Evolutionary conservation across 805 yeast genomes (phyloP), one percentile per base, ranked within the genome.

Genomic region (Saccharomyces cerevisiae): DNA sequence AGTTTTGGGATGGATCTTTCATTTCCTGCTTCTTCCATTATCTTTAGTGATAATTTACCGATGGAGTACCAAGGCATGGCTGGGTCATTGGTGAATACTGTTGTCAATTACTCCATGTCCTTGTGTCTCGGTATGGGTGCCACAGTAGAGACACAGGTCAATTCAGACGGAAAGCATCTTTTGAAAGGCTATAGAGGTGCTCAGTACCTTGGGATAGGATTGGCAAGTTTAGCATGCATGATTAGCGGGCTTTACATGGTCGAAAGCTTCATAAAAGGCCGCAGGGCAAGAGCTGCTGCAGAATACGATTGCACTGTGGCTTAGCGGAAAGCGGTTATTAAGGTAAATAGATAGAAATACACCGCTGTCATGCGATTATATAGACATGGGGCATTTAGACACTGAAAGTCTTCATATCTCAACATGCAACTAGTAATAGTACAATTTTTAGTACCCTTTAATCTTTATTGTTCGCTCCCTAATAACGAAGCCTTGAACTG

Each of bases 1-100:
- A 78, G 83, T 13, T 84, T 83, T 75, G 95, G 89, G 2, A 85
- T 87, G 90, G 92, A 87, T 65, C 71, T 83, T 66, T 81, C 87
- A 28, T 87, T 85, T 67, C 92, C 94, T 0, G 84, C 91, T 0
- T 83, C 87, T 0, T 80, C 89, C 0, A 74, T 86, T 50, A 76
- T 84, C 13, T 66, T 86, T 46, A 78, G 85, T 6, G 82, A 82
- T 56, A 72, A 71, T 49, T 71, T 86, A 41, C 90, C 91, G 0
- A 67, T 73, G 49, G 73, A 77, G 55, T 81, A 83, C 59, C 94
- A 87, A 69, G 94, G 92, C 8, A 80, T 84, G 77, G 91, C 90
- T 0, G 90, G 89, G 0, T 83, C 89, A 0, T 70, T 87, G 50
- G 83, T 85, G 4, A 76, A 84, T 22, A 85, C 94, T 0, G 81